These are phyloP conservation scores for Monosporozyma yasuniensis DNA, from an alignment of 805 yeast species.

Conservation along the genomic window DNA sequence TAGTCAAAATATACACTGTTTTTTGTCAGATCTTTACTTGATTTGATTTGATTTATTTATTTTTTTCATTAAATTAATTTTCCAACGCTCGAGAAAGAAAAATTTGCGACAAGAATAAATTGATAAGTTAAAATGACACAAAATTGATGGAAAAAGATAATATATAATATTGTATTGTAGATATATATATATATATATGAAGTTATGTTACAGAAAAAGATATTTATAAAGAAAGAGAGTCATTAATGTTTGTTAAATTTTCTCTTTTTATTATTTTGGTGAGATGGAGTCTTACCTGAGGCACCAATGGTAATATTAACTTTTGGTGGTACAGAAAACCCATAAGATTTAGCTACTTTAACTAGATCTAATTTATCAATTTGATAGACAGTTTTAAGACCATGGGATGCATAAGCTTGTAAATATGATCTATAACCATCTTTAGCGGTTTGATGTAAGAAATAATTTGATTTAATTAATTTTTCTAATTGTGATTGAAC, in stretches of 20 bases:
- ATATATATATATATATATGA: background rate
- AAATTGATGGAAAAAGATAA: too few relatives aligned
- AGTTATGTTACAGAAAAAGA: background rate
- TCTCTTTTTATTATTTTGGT: constrained; percentile 15
- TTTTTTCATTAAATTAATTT: too few relatives aligned
- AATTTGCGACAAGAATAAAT: too few relatives aligned
- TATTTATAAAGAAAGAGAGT: background rate
- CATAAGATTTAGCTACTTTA: constrained; percentile 92
- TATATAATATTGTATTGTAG: too few relatives aligned
- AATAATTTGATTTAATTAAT: constrained; percentile 81
- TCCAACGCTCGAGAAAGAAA: too few relatives aligned
- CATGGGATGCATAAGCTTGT: constrained; percentile 96
- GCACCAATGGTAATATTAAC: constrained; percentile 95
- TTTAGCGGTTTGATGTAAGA: constrained; percentile 90
- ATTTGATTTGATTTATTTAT: too few relatives aligned
- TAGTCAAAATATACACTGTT: too few relatives aligned
- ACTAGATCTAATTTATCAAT: constrained; percentile 89
- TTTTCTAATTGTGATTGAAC: constrained; percentile 91
- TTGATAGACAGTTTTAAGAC: constrained; percentile 90
- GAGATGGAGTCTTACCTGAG: constrained; percentile 53
- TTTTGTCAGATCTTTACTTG: background rate
- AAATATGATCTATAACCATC: constrained; percentile 95
- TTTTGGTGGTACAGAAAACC: constrained; percentile 91
- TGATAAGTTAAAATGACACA: too few relatives aligned
- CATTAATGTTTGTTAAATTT: constrained; percentile 4